These are phyloP conservation scores for Claviceps maximensis DNA, from an alignment of 2,329 filamentous ascomycete species.

Conservation along the genomic window DNA sequence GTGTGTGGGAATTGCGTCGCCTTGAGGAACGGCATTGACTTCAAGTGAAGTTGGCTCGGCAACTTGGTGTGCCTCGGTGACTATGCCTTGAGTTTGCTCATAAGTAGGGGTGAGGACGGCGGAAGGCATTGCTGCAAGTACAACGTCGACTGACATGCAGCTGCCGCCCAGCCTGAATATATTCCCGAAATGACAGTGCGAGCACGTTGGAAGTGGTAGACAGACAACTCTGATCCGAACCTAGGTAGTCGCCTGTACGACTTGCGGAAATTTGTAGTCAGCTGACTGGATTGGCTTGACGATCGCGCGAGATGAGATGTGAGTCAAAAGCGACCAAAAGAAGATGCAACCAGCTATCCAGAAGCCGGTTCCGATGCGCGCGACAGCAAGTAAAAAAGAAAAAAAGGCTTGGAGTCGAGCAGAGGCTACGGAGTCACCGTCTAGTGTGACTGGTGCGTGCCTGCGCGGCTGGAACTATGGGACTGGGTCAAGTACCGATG, in stretches of 20 bases:
- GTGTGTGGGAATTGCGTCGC: constrained; percentile 55
- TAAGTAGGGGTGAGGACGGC: not conserved
- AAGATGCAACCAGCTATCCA: not conserved
- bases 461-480: not conserved
- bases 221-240: not conserved
- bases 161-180: not conserved
- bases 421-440: not conserved
- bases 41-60: not conserved
- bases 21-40: not conserved
- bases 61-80: not conserved
- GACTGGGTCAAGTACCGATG: too few species aligned
- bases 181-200: not conserved
- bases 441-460: not conserved
- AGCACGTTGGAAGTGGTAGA: not conserved
- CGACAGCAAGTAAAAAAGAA: not conserved
- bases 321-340: not conserved
- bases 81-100: not conserved
- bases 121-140: constrained; percentile 3
- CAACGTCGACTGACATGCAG: not conserved
- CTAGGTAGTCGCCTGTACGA: not conserved
- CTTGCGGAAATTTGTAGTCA: not conserved
- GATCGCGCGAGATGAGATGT: not conserved
- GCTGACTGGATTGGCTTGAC: not conserved
- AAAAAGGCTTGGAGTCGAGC: not conserved
- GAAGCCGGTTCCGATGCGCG: not conserved